Conservation (phyloP, 139 green algal genomes). For the Picochlorum sp. region DNA sequence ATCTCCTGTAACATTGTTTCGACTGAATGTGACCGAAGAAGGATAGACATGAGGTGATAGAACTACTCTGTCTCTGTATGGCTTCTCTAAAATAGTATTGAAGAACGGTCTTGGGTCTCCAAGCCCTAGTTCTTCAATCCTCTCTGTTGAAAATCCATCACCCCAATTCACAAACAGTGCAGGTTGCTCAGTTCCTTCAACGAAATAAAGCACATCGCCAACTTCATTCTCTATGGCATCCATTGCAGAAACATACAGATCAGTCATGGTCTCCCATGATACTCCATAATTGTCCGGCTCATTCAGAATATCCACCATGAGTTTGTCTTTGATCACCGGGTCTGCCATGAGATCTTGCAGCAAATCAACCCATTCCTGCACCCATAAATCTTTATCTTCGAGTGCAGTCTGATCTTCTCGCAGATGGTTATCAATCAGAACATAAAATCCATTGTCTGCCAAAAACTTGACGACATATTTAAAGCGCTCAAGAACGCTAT, state of each 20-base stretch:
- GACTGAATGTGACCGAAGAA: not conserved
- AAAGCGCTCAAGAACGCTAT: constrained; percentile 12
- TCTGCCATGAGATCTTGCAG: not conserved
- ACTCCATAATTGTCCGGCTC: not conserved
- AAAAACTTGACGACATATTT: constrained; percentile 39
- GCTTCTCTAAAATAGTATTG: constrained; percentile 13
- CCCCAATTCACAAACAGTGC: constrained; percentile 14
- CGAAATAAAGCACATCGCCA: constrained; percentile 1
- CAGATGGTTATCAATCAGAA: constrained; percentile 37
- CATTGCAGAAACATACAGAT: constrained; percentile 3
- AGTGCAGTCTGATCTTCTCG: not conserved
- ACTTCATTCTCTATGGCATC: constrained; percentile 1
- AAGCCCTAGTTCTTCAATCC: not conserved
- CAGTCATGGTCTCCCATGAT: not conserved
- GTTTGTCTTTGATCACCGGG: not conserved
- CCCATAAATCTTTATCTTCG: not conserved
- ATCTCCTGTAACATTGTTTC: not conserved
- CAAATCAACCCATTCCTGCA: constrained; percentile 1
- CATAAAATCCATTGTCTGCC: constrained; percentile 39
- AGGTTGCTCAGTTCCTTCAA: constrained; percentile 9
- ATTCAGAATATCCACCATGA: not conserved
- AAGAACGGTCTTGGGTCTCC: constrained; percentile 38
- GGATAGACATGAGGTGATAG: constrained; percentile 6
- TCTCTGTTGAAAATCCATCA: constrained; percentile 17
- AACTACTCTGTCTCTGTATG: constrained; percentile 8